These are phyloP conservation scores for Rhodotorula paludigena DNA, from an alignment of 768 basidiomycete species.

Conservation along the genomic window DNA sequence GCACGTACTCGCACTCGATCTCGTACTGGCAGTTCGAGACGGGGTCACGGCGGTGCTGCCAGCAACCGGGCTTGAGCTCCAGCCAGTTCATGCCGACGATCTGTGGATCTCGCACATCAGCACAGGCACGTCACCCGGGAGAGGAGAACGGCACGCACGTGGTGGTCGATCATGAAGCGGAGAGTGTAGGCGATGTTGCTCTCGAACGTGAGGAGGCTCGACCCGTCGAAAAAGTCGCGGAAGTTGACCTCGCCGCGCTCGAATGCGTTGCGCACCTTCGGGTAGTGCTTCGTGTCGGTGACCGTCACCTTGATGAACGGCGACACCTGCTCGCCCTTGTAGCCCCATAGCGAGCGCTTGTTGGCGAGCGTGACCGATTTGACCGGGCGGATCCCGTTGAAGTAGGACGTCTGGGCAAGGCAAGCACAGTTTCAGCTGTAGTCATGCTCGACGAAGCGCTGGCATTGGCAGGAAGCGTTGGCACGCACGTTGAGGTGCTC, in stretches of 20 bases:
- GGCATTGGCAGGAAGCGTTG: neutral
- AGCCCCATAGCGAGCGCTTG: slow-evolving; percentile 69
- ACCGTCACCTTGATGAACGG: slow-evolving; percentile 82
- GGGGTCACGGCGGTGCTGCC: slow-evolving; percentile 60
- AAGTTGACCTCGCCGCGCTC: slow-evolving; percentile 70
- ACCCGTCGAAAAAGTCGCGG: slow-evolving; percentile 54
- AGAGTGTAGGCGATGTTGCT: slow-evolving; percentile 88
- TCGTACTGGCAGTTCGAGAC: slow-evolving; percentile 86
- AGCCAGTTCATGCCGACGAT: slow-evolving; percentile 99
- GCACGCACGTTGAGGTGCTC: slow-evolving; percentile 67
- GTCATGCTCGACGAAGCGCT: neutral
- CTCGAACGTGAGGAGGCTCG: slow-evolving; percentile 68
- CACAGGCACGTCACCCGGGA: neutral
- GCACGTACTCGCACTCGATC: slow-evolving; percentile 61
- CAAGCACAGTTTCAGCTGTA: neutral
- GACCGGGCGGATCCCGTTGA: slow-evolving; percentile 35
- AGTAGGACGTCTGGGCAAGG: slow-evolving; percentile 16
- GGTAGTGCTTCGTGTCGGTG: slow-evolving; percentile 65
- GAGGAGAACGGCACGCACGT: slow-evolving; percentile 53
- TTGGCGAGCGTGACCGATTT: slow-evolving; percentile 36
- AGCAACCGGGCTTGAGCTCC: slow-evolving; percentile 78
- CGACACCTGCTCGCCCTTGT: slow-evolving; percentile 69
- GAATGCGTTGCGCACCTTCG: slow-evolving; percentile 89
- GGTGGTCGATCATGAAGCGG: slow-evolving; percentile 96
- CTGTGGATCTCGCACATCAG: slow-evolving; percentile 48